These are phyloP conservation scores for Rutstroemia sydowiana DNA, from an alignment of 2,329 filamentous ascomycete species.

Conservation along the genomic window DNA sequence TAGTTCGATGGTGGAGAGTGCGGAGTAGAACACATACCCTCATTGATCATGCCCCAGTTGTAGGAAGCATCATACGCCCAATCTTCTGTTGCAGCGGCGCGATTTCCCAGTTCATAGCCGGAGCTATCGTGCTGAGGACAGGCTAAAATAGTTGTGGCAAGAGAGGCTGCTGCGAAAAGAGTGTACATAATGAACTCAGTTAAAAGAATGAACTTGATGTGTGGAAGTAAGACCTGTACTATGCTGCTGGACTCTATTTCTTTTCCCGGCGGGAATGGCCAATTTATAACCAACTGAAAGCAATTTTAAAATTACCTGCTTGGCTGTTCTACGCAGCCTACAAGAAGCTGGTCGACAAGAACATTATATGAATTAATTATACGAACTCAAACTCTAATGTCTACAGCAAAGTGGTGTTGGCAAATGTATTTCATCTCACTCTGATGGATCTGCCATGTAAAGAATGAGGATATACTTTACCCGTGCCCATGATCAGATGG, in stretches of 20 bases:
- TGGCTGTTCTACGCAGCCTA: too few species aligned
- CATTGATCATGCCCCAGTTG: slow-evolving; percentile 34
- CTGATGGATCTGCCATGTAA: too few species aligned
- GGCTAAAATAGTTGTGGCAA: slow-evolving; percentile 14
- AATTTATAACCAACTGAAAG: neutral
- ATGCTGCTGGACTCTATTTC: neutral
- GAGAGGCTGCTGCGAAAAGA: neutral
- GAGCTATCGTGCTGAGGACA: slow-evolving; percentile 20
- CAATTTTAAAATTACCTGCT: neutral
- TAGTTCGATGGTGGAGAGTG: neutral
- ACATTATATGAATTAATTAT: too few species aligned
- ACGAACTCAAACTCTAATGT: too few species aligned
- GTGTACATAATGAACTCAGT: slow-evolving; percentile 3
- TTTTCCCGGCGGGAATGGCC: neutral
- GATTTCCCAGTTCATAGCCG: slow-evolving; percentile 8
- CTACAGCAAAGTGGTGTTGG: too few species aligned
- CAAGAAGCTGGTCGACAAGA: too few species aligned
- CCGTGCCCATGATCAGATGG: too few species aligned
- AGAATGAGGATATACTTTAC: too few species aligned
- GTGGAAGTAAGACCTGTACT: neutral
- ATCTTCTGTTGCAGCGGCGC: slow-evolving; percentile 13
- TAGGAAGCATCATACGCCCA: slow-evolving; percentile 33
- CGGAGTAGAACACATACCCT: slow-evolving; percentile 20
- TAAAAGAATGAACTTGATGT: neutral
- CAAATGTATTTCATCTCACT: too few species aligned